Base-by-base conservation (phyloP, 306 rosid species). In the Abrus pulchellus region DNA sequence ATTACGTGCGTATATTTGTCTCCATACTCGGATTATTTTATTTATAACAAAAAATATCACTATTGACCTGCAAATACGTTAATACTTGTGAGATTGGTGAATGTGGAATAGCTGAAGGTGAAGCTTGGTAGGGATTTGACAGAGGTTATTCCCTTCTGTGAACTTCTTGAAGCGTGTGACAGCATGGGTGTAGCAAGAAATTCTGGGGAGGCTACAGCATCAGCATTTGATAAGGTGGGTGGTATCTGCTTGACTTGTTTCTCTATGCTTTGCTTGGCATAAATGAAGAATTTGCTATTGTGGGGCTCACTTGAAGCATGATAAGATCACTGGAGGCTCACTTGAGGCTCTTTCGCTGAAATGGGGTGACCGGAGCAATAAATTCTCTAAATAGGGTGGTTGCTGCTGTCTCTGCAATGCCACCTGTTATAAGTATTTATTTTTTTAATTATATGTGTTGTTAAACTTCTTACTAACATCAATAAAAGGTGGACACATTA, bases 121-220 rank as follows among this genome's bases (percentile, higher is more conserved):
- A 90, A 80, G 84, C 92, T 96, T 44, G 91, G 87, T 4, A 55
- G 72, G 27, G 97, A 88, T 5, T 92, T 84, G 40, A 93, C 89
- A 54, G 98, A 90, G 48, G 86, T 88, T 30, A 96, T 96, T 55
- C 55, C 90, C 44, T 93, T 85, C 28, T 3, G 49, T 62, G 93
- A 92, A 69, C 92, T 96, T 81, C 80, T 96, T 7, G 83, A 85
- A 56, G 94, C 89, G 1, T 93, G 99, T 76, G 82, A 90, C 86
- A 89, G 85, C 68, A 88, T 92, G 86, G 98, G 97, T 47, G 86
- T 96, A 60, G 94, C 97, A 30, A 92, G 97, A 83, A 86, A 90
- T 38, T 11, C 33, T 1, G 90, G 92, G 1, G 98, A 96, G 87
- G 94, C 99, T 40, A 73, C 88, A 1, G 83, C 0, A 20, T 20